Base-by-base conservation (phyloP, 2,329 filamentous ascomycete species). In the Calonectria multiphialidica region DNA sequence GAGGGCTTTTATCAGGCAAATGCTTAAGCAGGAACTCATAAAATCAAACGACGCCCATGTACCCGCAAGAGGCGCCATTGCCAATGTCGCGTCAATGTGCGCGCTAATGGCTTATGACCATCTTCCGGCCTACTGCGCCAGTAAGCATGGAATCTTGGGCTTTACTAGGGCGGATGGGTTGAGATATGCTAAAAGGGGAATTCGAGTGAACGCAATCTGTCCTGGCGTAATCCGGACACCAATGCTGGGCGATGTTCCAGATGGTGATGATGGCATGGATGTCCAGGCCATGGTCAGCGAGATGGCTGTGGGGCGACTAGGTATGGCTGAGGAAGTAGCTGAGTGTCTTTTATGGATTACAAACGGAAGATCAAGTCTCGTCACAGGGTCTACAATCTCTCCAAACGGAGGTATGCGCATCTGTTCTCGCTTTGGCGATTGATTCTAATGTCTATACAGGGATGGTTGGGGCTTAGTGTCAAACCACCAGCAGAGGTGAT, bases 31-130 rank as follows among this genome's bases (percentile, higher is more conserved):
- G n/a, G 64, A 66, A 18, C 49, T 25, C 1, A 59, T 66, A 3
- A 44, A 47, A 28, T 25, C 64, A 21, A 33, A 66, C 13, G 49
- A 57, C 8, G 30, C 35, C 12, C 25, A 57, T 28, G 18, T 59
- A 15, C 33, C 47, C 2, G 64, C 47, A 2, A n/a, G 64, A 30
- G 64, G 64, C 13, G 49, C 64, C 37, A 66, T 66, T 18, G 64
- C 50, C 18, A 66, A 66, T 21, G 64, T 66, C 6, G 64, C 64
- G 2, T 66, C 64, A 3, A 66, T 66, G 64, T 66, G 64, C 18
- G 64, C 64, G 6, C 35, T 66, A 7, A 66, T 66, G 49, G 64
- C 64, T 2, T 66, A 66, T 45, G 64, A 66, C 18, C 64, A 66
- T 16, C 64, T 66, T 40, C 64, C 64, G 5, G 64, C 64, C 4